These are phyloP conservation scores for Areca catechu DNA, from an alignment of 176 grass and related monocot genomes.

Conservation along the genomic window DNA sequence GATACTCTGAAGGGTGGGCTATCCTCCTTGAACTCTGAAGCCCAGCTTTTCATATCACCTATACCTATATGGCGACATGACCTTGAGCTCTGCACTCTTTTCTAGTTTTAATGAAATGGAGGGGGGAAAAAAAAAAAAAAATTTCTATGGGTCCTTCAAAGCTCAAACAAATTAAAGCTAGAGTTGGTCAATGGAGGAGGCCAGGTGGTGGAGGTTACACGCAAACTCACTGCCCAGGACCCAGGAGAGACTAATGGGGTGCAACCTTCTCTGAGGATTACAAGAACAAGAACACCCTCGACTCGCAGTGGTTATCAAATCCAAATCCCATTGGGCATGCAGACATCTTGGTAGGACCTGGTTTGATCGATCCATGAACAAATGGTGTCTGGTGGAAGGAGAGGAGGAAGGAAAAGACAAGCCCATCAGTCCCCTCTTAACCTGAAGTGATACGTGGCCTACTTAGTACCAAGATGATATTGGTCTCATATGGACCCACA, in stretches of 20 bases:
- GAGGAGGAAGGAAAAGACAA: background rate
- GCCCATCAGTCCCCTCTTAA: slow-evolving; percentile 9
- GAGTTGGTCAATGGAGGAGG: too few relatives aligned
- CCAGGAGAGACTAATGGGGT: background rate
- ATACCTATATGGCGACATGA: too few relatives aligned
- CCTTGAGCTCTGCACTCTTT: too few relatives aligned
- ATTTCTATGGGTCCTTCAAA: too few relatives aligned
- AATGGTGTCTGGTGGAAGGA: slow-evolving; percentile 2
- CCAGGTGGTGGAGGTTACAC: too few relatives aligned
- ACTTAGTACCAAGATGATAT: slow-evolving; percentile 8
- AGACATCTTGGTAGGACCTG: slow-evolving; percentile 1
- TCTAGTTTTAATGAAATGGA: too few relatives aligned
- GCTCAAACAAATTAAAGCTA: too few relatives aligned
- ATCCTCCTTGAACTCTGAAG: too few relatives aligned
- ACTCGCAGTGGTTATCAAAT: slow-evolving; percentile 1
- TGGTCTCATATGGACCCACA: slow-evolving; percentile 3
- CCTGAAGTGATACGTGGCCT: background rate
- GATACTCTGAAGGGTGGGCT: too few relatives aligned
- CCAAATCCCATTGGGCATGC: slow-evolving; percentile 6
- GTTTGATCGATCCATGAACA: background rate
- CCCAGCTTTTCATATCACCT: too few relatives aligned
- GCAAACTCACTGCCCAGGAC: too few relatives aligned
- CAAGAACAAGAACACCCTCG: background rate
- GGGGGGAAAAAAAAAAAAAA: too few relatives aligned
- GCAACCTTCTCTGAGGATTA: slow-evolving; percentile 15